Base-by-base conservation (phyloP, 352 stramenopile genomes). In the Pythium apleroticum region DNA sequence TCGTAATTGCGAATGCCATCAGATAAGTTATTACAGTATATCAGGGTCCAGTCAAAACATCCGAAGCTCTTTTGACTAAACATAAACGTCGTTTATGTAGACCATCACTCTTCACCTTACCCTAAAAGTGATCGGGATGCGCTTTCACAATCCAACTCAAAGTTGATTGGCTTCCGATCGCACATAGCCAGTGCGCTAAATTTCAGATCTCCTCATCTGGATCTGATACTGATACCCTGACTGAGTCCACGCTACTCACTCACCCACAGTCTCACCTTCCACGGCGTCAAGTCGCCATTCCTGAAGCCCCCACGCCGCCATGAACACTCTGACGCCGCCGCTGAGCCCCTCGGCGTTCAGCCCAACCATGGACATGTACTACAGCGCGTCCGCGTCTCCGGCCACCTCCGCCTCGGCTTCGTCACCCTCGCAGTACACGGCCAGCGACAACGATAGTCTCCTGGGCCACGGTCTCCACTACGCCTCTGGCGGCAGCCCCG, bases 321-420 rank as follows among this genome's bases (percentile, higher is more conserved):
- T 66, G 59, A 54, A 53, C 35, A 14, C 30, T 14, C 31, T 49
- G 5, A 28, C 60, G 50, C 33, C 58, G 31, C 48, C 58, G 58
- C 48, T 37, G 15, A 60, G 39, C 50, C 49, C 59, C 20, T 66
- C 37, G 59, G 60, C 27, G n/a, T 71, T 66, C 43, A 71, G 57
- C 12, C 64, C 64, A 7, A 71, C 64, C 1, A 71, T 53, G 50
- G 64, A 71, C 43, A 71, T 71, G 57, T 71, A 71, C 43, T 25
- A 24, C 11, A 31, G 5, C 25, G n/a, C 39, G 19, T 41, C 52
- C n/a, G 7, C 52, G 60, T 53, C 46, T 10, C 25, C 24, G 22
- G 33, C 46, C 11, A 19, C 46, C 24, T 53, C 22, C 2, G 22
- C 46, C 24, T 53, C 22, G 10, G 22, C 41, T 14, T 24, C 41